These are phyloP conservation scores for Chlorella sp. DNA, from an alignment of 139 green algal genomes.

Conservation along the genomic window DNA sequence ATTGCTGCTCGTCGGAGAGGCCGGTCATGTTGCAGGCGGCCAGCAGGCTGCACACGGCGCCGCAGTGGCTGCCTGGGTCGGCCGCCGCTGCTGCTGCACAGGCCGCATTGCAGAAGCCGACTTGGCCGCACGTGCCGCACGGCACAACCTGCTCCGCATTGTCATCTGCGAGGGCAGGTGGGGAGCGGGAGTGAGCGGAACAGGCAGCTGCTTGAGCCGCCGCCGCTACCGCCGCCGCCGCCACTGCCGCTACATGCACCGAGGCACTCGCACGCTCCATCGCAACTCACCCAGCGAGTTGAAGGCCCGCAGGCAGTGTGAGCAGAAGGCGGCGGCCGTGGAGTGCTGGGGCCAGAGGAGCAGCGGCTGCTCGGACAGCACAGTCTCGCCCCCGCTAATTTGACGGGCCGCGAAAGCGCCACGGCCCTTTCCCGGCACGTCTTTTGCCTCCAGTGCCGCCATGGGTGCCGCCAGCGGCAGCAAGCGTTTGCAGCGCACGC, in stretches of 20 bases:
- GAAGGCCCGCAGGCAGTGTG: slow-evolving; percentile 34
- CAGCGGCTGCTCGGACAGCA: slow-evolving; percentile 30
- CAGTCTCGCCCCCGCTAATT: slow-evolving; percentile 31
- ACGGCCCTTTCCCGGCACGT: slow-evolving; percentile 24
- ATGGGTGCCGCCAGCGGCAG: too few species aligned
- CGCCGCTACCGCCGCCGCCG: too few species aligned
- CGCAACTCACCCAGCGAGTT: slow-evolving; percentile 14
- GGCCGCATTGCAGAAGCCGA: slow-evolving; percentile 28
- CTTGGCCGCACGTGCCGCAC: slow-evolving; percentile 3
- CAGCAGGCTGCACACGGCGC: slow-evolving; percentile 32
- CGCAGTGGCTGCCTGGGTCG: slow-evolving; percentile 45
- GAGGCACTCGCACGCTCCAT: too few species aligned
- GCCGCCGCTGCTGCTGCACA: slow-evolving; percentile 31
- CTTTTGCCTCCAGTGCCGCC: neutral
- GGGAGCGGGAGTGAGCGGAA: too few species aligned
- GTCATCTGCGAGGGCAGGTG: neutral
- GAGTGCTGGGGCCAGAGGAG: slow-evolving; percentile 41
- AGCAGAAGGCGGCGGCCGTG: slow-evolving; percentile 25
- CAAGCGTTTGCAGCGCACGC: too few species aligned
- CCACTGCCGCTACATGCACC: too few species aligned
- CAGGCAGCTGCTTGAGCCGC: too few species aligned
- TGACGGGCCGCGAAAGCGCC: neutral
- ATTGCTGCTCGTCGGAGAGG: slow-evolving; percentile 37
- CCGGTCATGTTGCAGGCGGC: slow-evolving; percentile 38
- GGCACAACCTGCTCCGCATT: neutral